Conservation (phyloP, 1,284 basidiomycete species). For the Cutaneotrichosporon dermatis region DNA sequence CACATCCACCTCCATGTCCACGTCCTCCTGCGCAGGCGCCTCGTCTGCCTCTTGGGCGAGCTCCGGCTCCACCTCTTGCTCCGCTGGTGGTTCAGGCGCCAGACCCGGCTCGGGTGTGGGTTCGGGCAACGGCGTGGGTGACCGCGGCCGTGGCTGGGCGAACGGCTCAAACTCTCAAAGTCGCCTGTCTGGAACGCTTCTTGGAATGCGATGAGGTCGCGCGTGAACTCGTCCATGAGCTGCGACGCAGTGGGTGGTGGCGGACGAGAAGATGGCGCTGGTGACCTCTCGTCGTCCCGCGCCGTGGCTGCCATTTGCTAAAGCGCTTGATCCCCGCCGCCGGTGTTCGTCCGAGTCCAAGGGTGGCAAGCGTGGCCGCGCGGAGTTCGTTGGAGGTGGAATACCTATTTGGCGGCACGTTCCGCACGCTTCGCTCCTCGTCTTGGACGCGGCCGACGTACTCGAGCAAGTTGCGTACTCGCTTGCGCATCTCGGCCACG, state of each 20-base stretch:
- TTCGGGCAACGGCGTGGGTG: slow-evolving; percentile 1
- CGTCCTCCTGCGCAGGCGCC: too few species aligned
- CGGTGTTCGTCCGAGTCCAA: slow-evolving; percentile 12
- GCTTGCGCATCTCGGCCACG: slow-evolving; percentile 93
- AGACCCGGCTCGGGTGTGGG: background rate
- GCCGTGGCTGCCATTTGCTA: background rate
- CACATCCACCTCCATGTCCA: too few species aligned
- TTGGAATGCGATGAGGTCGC: slow-evolving; percentile 79
- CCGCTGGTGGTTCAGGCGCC: too few species aligned
- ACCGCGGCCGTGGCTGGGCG: slow-evolving; percentile 20
- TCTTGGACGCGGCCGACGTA: slow-evolving; percentile 66
- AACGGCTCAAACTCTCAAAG: slow-evolving; percentile 18
- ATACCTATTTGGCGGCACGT: slow-evolving; percentile 60
- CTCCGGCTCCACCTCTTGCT: too few species aligned
- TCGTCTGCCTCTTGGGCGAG: too few species aligned
- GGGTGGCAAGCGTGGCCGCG: slow-evolving; percentile 11
- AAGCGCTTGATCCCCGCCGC: slow-evolving; percentile 4
- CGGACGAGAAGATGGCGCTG: background rate
- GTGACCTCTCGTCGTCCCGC: background rate
- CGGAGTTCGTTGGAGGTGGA: slow-evolving; percentile 7
- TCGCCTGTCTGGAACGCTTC: slow-evolving; percentile 67
- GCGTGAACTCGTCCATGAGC: slow-evolving; percentile 81
- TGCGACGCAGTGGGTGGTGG: slow-evolving; percentile 56
- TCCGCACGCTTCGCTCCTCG: slow-evolving; percentile 67
- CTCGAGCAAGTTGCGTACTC: slow-evolving; percentile 83